Base-by-base conservation (phyloP, 805 yeast species). In the Starmerella lactis-condensi region DNA sequence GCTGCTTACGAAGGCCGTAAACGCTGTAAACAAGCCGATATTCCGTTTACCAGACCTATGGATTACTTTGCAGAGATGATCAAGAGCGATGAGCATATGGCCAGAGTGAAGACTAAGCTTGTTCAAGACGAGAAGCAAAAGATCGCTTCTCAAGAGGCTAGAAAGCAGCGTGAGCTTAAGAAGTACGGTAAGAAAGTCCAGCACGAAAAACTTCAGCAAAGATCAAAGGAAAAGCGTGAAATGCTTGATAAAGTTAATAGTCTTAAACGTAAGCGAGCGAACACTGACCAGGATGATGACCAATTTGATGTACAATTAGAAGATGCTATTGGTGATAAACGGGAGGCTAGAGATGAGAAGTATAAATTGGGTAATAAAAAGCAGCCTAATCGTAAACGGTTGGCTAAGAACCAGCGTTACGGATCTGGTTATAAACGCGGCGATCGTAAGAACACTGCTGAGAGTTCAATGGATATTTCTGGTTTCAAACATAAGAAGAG, bases 51-150 rank as follows among this genome's bases (percentile, higher is more conserved):
- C 18, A 70, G 98, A 54, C 99, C 99, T 22, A 60, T 69, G 47
- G 98, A 89, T 53, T 89, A 79, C 55, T 89, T 89, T 59, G 99
- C 98, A 13, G 98, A 89, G 58, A 89, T 89, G 98, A 78, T 82
- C 37, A 89, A 89, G 61, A 74, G 83, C 33, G 98, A 89, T 55
- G 94, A 81, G 54, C 99, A 89, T 56, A 89, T 89, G 98, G 94
- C 81, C 50, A 78, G 71, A 57, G 66, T 89, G 50, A 82, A 79
- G 63, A 59, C 62, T 48, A 81, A 78, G 56, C 64, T 85, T 45
- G 63, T 82, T 26, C 65, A 69, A 41, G 94, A 81, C 52, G 71
- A 68, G 25, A 57, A 64, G 5, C 43, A 51, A 17, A 79, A 79
- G 69, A 77, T 75, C 56, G 93, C 93, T 1, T 65, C 82, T 33